Base-by-base conservation (phyloP, 2,329 filamentous ascomycete genomes). In the Pseudohalonectria lignicola region DNA sequence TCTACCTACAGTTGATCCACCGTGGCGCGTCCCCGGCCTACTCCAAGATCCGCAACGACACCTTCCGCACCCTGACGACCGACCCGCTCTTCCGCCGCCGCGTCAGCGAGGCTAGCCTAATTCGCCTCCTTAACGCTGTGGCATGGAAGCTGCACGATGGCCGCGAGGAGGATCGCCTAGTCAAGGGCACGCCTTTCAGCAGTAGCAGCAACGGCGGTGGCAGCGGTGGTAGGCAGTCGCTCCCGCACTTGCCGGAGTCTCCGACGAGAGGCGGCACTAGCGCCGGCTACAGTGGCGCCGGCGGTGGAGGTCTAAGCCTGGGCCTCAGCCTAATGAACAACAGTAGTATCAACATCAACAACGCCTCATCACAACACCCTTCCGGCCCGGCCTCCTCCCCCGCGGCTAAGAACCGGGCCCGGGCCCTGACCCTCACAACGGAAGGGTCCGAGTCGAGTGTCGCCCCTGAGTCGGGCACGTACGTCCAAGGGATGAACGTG, bases 401-500 rank as follows among this genome's bases (percentile, higher is more conserved):
- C 1, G 60, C 60, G 2, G 59, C 66, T n/a, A 66, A 63, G 45
- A 64, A 60, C 41, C 67, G 74, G 44, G 63, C 68, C n/a, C 66
- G 72, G 26, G 72, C 74, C 23, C 54, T 75, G 40, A 74, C 74
- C 11, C 61, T 80, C 39, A 80, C 74, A 2, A 79, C 73, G 0
- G 76, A 81, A 52, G 69, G 77, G 43, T 71, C 80, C 47, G 76
- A 81, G 45, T 65, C 67, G 6, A 72, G 71, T 41, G 52, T 58
- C 16, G 66, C 64, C 3, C 62, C 65, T 23, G 81, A 86, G 49
- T 74, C 85, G 10, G 86, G 87, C 23, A 88, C 85, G 30, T 98
- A 98, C 51, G 90, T 98, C 3, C 92, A 98, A 60, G 92, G 92
- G 47, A 96, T 98, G 90, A 98, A 98, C 55, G 92, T 98, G 30